Base-by-base conservation (phyloP, 2,329 filamentous ascomycete species). In the Hypomyces perniciosus region DNA sequence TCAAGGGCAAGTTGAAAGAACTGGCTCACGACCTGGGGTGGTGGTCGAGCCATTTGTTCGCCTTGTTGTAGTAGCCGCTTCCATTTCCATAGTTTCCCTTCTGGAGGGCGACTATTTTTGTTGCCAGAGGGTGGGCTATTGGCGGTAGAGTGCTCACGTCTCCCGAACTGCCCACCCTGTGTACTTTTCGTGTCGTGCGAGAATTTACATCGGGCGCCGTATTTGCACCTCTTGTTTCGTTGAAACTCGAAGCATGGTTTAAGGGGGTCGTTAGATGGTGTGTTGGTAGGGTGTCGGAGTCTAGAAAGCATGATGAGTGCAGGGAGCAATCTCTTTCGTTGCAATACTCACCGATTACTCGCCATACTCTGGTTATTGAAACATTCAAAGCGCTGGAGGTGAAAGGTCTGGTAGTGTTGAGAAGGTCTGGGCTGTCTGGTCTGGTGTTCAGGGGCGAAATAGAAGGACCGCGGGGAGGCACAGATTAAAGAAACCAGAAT, bases 51-150 rank as follows among this genome's bases (percentile, higher is more conserved):
- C 26, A 31, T 8, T 5, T 34, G 35, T 2, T 48, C 30, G 4
- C 51, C 44, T 5, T 37, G 20, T 26, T 44, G 8, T 4, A 58
- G 54, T 2, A 59, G 35, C 8, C 43, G 12, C 44, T 57, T 58
- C 58, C 58, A 60, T 45, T 57, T 44, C 10, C 40, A 54, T 28
- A 56, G 44, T 10, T 57, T 59, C 34, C 58, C 57, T 10, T 59
- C 51, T 9, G 38, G n/a, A 7, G 44, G 35, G 10, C 31, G 37
- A 35, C 8, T 12, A 6, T 33, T 35, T 27, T 9, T 48, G 40
- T 42, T 43, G 4, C 33, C 5, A 12, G 12, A 35, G 4, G 9
- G 41, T 20, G 39, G 7, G 7, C 13, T n/a, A 38, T 45, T 2
- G 37, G 37, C 30, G 13, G 28, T 35, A 10, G 30, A 5, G 20